Evolutionary conservation across 2,329 filamentous ascomycete genomes (phyloP), one percentile per base, ranked within the genome.

Genomic region (Botrytis cinerea): DNA sequence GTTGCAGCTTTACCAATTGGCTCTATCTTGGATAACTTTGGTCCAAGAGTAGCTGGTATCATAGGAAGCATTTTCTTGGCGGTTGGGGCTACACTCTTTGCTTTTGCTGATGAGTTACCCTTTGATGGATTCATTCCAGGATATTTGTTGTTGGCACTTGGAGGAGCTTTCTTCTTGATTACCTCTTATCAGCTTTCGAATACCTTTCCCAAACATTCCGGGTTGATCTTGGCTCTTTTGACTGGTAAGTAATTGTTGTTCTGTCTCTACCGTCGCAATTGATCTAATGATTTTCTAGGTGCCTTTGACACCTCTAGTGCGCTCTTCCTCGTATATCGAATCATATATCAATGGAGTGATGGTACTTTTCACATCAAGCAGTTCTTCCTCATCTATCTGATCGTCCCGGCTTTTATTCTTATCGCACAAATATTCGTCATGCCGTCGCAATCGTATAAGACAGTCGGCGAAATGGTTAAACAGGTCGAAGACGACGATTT

Each of bases 171-270:
- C 78, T 88, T 93, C 70, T 96, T 94, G 82, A 93, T 96, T 73
- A 91, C 92, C 14, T 92, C 91, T 4, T 95, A 95, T 82, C 93
- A 96, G 80, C 87, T 96, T 57, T 94, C 92, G 57, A 96, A 96
- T 81, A 90, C 93, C 4, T 95, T 97, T 79, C 93, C 93, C 1
- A 87, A 87, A 68, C 87, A 91, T 79, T 92, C 92, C 1, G 93
- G 93, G 2, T 84, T 93, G n/a, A 93, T 97, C 75, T 85, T 97
- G 14, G 93, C 93, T 2, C 85, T 94, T 48, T 83, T 97, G 70
- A 95, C 93, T 0, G 93, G 66, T 57, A 57, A 57, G 66, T 57
- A 43, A 69, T 45, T 38, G 28, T 7, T n/a, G 25, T 32, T 22
- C n/a, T 69, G n/a, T 18, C 66, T 43, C 51, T 4, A 8, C 18